Base-by-base conservation (phyloP, 2,329 filamentous ascomycete species). In the Neospermospora avenae region DNA sequence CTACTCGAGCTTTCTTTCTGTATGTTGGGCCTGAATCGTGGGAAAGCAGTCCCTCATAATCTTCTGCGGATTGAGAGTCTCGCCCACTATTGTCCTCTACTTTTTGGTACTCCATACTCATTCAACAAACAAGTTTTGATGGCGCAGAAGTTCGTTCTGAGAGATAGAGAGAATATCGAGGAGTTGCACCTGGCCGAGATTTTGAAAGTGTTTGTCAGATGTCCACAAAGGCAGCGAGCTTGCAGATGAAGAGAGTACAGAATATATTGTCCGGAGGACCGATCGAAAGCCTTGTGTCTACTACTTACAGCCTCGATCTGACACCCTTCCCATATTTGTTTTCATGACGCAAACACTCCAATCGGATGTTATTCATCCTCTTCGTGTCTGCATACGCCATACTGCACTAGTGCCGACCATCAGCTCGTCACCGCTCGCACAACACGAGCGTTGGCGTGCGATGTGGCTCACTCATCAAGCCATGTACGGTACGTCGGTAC, bases 21-120 rank as follows among this genome's bases (percentile, higher is more conserved):
- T 53, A 42, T 24, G 55, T 34, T 22, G 58, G 18, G 44, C 60
- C 58, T 5, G 55, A 56, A 31, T 59, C 57, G 49, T 62, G 61
- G 11, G 55, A 55, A 10, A 68, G 60, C 10, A 67, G 51, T 42
- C 54, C 42, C 18, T 68, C 66, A 25, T 58, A 60, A 48, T 65
- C 64, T 51, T 65, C 64, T 49, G 54, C 55, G 8, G 37, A 55
- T 24, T 57, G 56, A 44, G 63, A 65, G 16, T 52, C 58, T 7
- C 59, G 48, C 45, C 65, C 62, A n/a, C 55, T 62, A 28, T 59
- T 64, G 42, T 66, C 58, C 57, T 64, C 48, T 1, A 67, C 49
- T n/a, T 62, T 55, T 44, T 44, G 45, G 51, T 67, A 60, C 7
- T 51, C 64, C 59, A 63, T 64, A 6, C 24, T 59, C 24, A 14